Evolutionary conservation across 768 basidiomycete genomes (phyloP), one percentile per base, ranked within the genome.

Genomic region (Kwoniella sp.): DNA sequence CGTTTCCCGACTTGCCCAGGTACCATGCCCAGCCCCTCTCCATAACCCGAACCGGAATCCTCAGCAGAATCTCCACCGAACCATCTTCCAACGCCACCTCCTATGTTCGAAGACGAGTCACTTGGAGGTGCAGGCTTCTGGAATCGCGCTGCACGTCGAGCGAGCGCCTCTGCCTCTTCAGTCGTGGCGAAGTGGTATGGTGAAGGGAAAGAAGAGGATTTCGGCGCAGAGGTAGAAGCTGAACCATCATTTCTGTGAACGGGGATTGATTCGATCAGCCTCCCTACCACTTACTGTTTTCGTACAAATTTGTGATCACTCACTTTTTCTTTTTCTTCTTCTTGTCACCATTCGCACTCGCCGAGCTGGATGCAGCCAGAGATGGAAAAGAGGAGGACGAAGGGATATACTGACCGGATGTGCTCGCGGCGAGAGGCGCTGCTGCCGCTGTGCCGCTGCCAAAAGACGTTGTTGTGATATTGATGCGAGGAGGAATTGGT

Each of bases 71-170:
- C 53, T 58, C 62, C 71, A 55, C 60, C 62, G 47, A 69, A 65
- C 69, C 69, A 71, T 29, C 60, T 19, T 17, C 55, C 59, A 36
- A 71, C 54, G 65, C 68, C 61, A 25, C 69, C 63, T 47, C 65
- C 63, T 54, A 26, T 53, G 17, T 29, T 52, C 50, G 52, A 37
- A n/a, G 90, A 89, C 63, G 87, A 85, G 76, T 88, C 86, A 50
- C 46, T 29, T 12, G 47, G 46, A 13, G 71, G 44, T 33, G 55
- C 59, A 13, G 71, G 69, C 15, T 58, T 64, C 59, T 62, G 88
- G 75, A 99, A 98, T 59, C 96, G 87, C 76, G 88, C 86, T 30
- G 92, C 93, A 69, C 95, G 85, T 33, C 80, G 76, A 44, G 77
- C 78, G 21, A 81, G 77, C 7, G 79, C 74, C 58, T 82, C 79